Base-by-base conservation (phyloP, 2,329 filamentous ascomycete species). In the Fusarium camptoceras region DNA sequence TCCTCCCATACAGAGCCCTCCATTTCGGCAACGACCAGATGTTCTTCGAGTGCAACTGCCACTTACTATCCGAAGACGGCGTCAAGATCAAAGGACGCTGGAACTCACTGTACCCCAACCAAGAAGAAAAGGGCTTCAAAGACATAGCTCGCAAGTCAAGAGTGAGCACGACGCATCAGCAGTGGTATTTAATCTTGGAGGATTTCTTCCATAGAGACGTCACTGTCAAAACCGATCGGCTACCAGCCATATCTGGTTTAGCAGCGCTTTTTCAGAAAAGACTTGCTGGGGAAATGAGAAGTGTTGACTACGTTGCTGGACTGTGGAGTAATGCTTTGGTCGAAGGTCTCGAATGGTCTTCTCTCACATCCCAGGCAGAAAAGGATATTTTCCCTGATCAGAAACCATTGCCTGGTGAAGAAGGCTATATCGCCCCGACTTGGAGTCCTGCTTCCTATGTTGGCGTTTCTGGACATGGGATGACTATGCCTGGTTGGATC, bases 11-110 rank as follows among this genome's bases (percentile, higher is more conserved):
- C 8, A 42, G 64, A 7, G 9, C 60, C 0, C 20, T 69, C 1
- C 64, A 69, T 4, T 69, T 67, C 20, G 59, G 30, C 1, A 67
- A 15, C 2, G 53, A 58, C 0, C 59, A 69, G 18, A 41, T 69
- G 3, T 64, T 58, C 5, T 67, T 60, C 8, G 64, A 69, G 18
- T 69, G 59, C 9, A 69, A 69, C 16, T 28, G 11, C 3, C 59
- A 68, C 14, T 46, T 67, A 1, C 5, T 64, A 5, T 60, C 66
- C 3, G 64, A 69, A 42, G 64, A 64, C 5, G 64, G 66, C 1
- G 18, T 58, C 1, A n/a, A 49, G 18, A 12, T 60, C 3, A n/a
- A 10, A 0, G 59, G 59, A 2, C 59, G 66, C 9, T 64, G 48
- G 59, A 53, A 64, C 30, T 58, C 53, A 4, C 15, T 69, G 1